These are phyloP conservation scores for Sporothrix curviconia DNA, from an alignment of 2,329 filamentous ascomycete species.

Conservation along the genomic window DNA sequence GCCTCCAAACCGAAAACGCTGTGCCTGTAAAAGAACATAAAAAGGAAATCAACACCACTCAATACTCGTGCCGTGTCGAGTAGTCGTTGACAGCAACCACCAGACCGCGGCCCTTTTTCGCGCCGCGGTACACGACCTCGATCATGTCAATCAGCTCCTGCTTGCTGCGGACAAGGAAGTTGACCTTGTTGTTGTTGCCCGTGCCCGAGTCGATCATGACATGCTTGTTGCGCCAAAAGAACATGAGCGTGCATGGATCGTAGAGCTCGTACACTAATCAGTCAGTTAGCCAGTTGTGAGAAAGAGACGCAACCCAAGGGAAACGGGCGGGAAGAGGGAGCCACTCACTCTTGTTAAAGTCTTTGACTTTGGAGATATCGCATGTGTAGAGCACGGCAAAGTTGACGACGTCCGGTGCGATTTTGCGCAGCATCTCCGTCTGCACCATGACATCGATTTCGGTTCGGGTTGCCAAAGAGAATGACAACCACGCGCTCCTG, in stretches of 20 bases:
- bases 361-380: conserved; percentile 82
- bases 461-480: conserved; percentile 81
- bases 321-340: neutral
- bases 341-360: conserved; percentile 65
- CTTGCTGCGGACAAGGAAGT: conserved; percentile 70
- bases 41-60: neutral
- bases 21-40: neutral
- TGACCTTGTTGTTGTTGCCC: conserved; percentile 76
- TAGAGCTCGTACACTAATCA: conserved; percentile 65
- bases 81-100: conserved; percentile 89
- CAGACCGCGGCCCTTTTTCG: conserved; percentile 93
- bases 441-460: conserved; percentile 69
- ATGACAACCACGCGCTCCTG: conserved; percentile 91
- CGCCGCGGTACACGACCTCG: conserved; percentile 96
- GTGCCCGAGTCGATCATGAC: conserved; percentile 99
- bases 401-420: conserved; percentile 89
- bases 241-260: conserved; percentile 75
- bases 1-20: too few relatives aligned
- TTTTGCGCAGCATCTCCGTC: conserved; percentile 91
- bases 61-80: conserved; percentile 65
- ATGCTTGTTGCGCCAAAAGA: conserved; percentile 95
- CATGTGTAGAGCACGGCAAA: conserved; percentile 90
- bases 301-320: conserved; percentile 47
- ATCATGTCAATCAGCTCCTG: conserved; percentile 98
- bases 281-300: too few relatives aligned